These are phyloP conservation scores for Neolentinus lepideus DNA, from an alignment of 1,284 basidiomycete species.

Conservation along the genomic window DNA sequence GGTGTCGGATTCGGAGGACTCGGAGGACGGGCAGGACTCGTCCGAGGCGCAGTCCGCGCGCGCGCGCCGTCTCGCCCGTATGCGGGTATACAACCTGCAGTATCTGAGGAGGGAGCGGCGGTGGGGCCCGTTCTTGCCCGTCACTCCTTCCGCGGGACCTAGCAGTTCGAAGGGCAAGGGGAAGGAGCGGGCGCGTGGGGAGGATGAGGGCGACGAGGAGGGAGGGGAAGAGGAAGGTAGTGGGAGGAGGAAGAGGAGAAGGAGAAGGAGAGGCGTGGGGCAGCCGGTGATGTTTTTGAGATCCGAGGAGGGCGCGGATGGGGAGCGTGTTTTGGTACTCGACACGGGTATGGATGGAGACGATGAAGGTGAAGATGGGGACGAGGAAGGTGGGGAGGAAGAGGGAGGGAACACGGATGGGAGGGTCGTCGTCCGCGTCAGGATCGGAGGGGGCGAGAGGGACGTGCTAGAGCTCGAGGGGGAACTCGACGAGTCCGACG, in stretches of 20 bases:
- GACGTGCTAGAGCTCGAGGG: background rate
- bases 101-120: conserved; percentile 32
- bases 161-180: too few species aligned
- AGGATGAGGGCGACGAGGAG: background rate
- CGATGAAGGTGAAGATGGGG: background rate
- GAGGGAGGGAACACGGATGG: background rate
- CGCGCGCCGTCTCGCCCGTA: conserved; percentile 34
- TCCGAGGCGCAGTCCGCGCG: conserved; percentile 3
- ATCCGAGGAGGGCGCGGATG: background rate
- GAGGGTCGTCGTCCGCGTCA: background rate
- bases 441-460: background rate
- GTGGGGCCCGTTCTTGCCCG: conserved; percentile 40
- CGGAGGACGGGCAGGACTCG: background rate
- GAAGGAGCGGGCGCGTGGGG: background rate
- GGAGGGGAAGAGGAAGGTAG: background rate
- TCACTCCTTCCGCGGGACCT: too few species aligned
- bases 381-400: background rate
- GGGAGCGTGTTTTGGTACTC: too few species aligned
- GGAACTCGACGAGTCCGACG: background rate
- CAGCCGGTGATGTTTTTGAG: background rate
- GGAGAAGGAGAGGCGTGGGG: background rate
- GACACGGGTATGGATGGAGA: background rate
- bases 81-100: conserved; percentile 37
- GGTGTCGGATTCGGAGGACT: background rate
- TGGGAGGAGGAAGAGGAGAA: background rate